Conservation (phyloP, 2,329 filamentous ascomycete genomes). For the Biscogniauxia sp. region DNA sequence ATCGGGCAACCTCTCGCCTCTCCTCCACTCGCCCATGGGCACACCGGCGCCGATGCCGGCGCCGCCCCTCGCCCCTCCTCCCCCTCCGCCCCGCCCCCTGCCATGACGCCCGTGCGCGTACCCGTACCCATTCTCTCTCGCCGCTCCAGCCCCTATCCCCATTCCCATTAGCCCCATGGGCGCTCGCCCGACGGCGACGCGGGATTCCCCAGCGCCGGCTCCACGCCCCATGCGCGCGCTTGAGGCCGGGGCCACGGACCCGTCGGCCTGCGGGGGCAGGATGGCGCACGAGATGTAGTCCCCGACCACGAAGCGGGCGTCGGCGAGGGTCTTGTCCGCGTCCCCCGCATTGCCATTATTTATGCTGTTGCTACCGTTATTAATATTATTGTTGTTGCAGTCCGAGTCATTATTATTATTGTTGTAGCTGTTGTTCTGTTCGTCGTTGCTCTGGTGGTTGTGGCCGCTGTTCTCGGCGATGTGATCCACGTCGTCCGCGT, state of each 20-base stretch:
- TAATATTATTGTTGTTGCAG: slow-evolving; percentile 11
- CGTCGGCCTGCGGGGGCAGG: slow-evolving; percentile 70
- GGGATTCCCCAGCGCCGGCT: slow-evolving; percentile 37
- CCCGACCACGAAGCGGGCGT: slow-evolving; percentile 80
- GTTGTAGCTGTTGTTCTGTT: slow-evolving; percentile 29
- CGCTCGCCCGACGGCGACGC: slow-evolving; percentile 22
- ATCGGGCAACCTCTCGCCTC: slow-evolving; percentile 62
- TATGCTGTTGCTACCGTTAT: slow-evolving; percentile 27
- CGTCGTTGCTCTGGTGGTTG: neutral
- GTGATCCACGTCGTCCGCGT: slow-evolving; percentile 30
- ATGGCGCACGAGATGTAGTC: slow-evolving; percentile 86
- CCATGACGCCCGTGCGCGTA: slow-evolving; percentile 31
- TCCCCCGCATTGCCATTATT: slow-evolving; percentile 41
- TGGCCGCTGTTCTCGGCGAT: slow-evolving; percentile 25
- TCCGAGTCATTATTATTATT: slow-evolving; percentile 28
- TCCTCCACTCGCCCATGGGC: slow-evolving; percentile 62
- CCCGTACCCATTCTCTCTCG: slow-evolving; percentile 44
- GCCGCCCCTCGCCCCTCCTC: slow-evolving; percentile 36
- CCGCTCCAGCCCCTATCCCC: slow-evolving; percentile 26
- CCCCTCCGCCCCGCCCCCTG: slow-evolving; percentile 36
- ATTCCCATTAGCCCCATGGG: slow-evolving; percentile 12
- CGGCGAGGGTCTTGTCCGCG: slow-evolving; percentile 69
- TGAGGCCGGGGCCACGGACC: slow-evolving; percentile 66
- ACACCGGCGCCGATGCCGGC: slow-evolving; percentile 41
- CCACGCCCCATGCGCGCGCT: slow-evolving; percentile 45